A percentile compares a stretch with the other conserved stretches of the same genome.
phyloP scores from a whole-genome alignment of 768 basidiomycete genomes.

The Pluteus cervinus region DNA sequence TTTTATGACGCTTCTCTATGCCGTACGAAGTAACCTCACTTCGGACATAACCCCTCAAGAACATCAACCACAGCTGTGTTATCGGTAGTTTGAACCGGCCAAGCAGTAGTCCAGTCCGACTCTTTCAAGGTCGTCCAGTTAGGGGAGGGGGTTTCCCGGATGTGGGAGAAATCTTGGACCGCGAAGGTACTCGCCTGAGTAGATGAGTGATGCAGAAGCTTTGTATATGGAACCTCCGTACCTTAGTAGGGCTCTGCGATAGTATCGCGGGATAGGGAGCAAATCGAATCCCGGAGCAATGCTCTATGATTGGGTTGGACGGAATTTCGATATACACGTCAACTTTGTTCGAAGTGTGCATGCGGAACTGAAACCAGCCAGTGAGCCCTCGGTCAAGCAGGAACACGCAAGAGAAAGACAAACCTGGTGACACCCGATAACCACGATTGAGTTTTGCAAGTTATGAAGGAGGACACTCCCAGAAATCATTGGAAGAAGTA shows the following conservation, averaged over 20 bases:
- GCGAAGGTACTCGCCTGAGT: conserved; percentile 30
- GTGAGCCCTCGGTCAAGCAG: neutral
- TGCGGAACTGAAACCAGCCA: conserved; percentile 59
- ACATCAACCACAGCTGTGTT: conserved; percentile 11
- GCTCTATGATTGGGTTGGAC: conserved; percentile 80
- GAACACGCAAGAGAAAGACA: conserved; percentile 4
- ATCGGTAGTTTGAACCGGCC: conserved; percentile 13
- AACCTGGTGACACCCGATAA: conserved; percentile 80
- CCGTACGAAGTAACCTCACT: too few species aligned
- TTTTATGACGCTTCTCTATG: too few species aligned
- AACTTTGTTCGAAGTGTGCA: conserved; percentile 66
- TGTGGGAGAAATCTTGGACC: conserved; percentile 85
- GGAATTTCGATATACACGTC: conserved; percentile 61
- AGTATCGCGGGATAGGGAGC: conserved; percentile 47
- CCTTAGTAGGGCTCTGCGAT: neutral
- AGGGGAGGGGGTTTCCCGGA: conserved; percentile 68
- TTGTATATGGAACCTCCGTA: neutral
- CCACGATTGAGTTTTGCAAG: conserved; percentile 55
- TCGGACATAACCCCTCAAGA: too few species aligned
- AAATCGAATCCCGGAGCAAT: conserved; percentile 60
- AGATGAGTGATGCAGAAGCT: neutral
- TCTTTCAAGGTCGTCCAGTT: conserved; percentile 50
- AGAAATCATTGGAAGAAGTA: conserved; percentile 58
- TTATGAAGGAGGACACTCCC: conserved; percentile 75
- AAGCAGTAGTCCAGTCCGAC: conserved; percentile 11